These are phyloP conservation scores for Przewalskia tangutica DNA, from an alignment of 257 asterid genomes.

Conservation along the genomic window DNA sequence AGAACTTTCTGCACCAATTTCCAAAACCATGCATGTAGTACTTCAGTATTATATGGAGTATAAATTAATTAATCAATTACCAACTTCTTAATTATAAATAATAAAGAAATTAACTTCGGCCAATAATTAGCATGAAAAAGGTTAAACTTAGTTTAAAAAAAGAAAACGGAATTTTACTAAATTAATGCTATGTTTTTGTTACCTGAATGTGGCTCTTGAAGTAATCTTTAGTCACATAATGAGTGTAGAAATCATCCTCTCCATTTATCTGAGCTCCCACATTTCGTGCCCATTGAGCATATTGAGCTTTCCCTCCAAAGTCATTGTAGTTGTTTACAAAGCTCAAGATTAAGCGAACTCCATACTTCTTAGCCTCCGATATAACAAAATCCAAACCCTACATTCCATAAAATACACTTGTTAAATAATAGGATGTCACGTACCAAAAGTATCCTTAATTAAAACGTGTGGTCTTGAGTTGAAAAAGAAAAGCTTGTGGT, in stretches of 20 bases:
- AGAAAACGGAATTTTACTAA: neutral
- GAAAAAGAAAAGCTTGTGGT: neutral
- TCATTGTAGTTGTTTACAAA: slow-evolving; percentile 25
- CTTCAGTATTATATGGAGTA: no score
- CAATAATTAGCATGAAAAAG: neutral
- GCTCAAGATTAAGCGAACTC: slow-evolving; percentile 29
- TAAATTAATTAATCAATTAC: neutral
- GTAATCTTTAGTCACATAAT: slow-evolving; percentile 23
- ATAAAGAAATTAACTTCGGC: neutral
- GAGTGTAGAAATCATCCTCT: slow-evolving; percentile 38
- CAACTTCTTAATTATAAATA: neutral
- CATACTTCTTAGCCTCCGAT: slow-evolving; percentile 38
- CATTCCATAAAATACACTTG: neutral
- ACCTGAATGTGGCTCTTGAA: slow-evolving; percentile 39
- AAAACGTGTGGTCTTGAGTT: neutral
- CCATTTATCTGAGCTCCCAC: slow-evolving; percentile 27
- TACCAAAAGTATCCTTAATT: neutral
- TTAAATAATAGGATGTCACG: neutral
- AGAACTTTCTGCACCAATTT: slow-evolving; percentile 22
- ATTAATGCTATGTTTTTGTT: neutral
- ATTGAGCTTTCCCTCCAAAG: slow-evolving; percentile 28
- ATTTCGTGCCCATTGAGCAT: slow-evolving; percentile 46
- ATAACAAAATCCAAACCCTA: slow-evolving; percentile 47
- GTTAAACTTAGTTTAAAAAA: neutral
- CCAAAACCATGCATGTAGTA: no score